Evolutionary conservation across 1,139 yeast genomes (phyloP).

Genomic region (Candida albicans): DNA sequence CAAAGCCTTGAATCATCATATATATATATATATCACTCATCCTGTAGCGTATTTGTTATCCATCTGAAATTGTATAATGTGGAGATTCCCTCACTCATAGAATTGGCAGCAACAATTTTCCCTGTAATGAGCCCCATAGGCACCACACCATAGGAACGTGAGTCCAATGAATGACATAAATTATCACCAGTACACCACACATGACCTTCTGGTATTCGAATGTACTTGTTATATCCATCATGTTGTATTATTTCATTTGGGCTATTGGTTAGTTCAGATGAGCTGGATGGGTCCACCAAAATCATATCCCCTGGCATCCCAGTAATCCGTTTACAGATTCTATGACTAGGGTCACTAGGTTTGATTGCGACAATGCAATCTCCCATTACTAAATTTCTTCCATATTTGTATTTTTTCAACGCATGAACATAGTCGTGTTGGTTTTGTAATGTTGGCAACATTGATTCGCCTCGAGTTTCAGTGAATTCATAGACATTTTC

Average conservation of each 20-base stretch:
- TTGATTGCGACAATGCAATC: slow-evolving; percentile 86
- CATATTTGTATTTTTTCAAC: slow-evolving; percentile 58
- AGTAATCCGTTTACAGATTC: slow-evolving; percentile 89
- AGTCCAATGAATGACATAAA: slow-evolving; percentile 83
- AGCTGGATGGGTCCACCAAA: slow-evolving; percentile 74
- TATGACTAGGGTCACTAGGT: slow-evolving; percentile 83
- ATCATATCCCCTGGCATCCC: slow-evolving; percentile 96
- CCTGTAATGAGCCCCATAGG: slow-evolving; percentile 91
- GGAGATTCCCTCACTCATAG: slow-evolving; percentile 38
- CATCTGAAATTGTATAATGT: slow-evolving; percentile 55
- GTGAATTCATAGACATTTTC: slow-evolving; percentile 72
- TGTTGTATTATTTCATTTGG: slow-evolving; percentile 29
- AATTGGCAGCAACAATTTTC: slow-evolving; percentile 71
- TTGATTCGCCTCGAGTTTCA: slow-evolving; percentile 88
- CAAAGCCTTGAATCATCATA: not conserved
- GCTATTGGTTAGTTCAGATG: slow-evolving; percentile 49
- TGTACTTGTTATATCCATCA: slow-evolving; percentile 57
- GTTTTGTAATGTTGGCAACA: slow-evolving; percentile 86
- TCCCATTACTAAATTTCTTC: slow-evolving; percentile 67
- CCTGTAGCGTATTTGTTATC: slow-evolving; percentile 45
- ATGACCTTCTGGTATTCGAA: slow-evolving; percentile 83
- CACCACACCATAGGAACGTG: slow-evolving; percentile 81
- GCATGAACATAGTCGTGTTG: slow-evolving; percentile 80
- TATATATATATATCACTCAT: slow-evolving; percentile 14
- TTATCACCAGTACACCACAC: slow-evolving; percentile 98